These are phyloP conservation scores for Artemisia tridentata DNA, from an alignment of 129 eudicot species.

Conservation along the genomic window DNA sequence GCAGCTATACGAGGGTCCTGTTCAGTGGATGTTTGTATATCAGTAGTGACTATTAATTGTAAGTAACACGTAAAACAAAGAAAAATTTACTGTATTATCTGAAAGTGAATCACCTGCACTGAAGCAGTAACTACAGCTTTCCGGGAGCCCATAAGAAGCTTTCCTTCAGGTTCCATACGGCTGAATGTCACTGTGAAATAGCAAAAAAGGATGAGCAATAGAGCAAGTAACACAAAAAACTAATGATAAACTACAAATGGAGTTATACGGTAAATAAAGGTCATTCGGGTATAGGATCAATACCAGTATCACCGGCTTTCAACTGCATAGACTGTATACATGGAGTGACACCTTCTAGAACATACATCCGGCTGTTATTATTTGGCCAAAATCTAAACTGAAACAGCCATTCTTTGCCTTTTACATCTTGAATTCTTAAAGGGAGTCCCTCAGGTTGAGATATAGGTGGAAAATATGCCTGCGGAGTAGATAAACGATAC, in stretches of 20 bases:
- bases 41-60: too few species aligned
- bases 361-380: constrained; percentile 98
- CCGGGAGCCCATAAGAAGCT: constrained; percentile 94
- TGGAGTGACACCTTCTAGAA: constrained; percentile 97
- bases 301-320: constrained; percentile 99
- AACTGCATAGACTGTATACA: constrained; percentile 98
- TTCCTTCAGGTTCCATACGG: constrained; percentile 98
- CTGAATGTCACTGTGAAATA: constrained; percentile 75
- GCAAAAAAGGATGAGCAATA: too few species aligned
- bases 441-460: constrained; percentile 98
- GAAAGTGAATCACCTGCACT: constrained; percentile 51
- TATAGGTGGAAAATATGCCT: constrained; percentile 98
- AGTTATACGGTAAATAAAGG: neutral
- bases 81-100: too few species aligned
- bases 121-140: constrained; percentile 59
- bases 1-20: constrained; percentile 52
- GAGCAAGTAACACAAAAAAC: neutral
- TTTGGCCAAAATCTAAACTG: constrained; percentile 99
- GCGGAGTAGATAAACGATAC: constrained; percentile 22
- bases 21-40: constrained; percentile 1
- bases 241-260: neutral
- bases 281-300: neutral
- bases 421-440: constrained; percentile 83
- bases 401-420: constrained; percentile 97
- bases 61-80: too few species aligned